These are phyloP conservation scores for Macrolepiota albuminosa DNA, from an alignment of 768 basidiomycete genomes.

Conservation along the genomic window DNA sequence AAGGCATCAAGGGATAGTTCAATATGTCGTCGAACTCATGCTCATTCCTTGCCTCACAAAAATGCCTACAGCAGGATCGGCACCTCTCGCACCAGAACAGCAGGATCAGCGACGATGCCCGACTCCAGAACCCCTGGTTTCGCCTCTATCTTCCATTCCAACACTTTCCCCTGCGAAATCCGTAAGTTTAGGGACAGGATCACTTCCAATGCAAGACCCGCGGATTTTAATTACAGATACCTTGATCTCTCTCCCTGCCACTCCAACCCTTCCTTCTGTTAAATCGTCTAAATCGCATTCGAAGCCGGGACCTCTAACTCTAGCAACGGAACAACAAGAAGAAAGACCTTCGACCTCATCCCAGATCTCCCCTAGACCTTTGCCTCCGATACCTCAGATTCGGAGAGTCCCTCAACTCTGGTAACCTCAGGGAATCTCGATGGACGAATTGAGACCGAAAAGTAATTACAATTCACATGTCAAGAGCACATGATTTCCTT, in stretches of 20 bases:
- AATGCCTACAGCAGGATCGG: background rate
- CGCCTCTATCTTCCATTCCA: background rate
- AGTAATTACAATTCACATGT: background rate
- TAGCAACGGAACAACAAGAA: background rate
- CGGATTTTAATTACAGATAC: background rate
- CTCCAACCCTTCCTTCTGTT: too few relatives aligned
- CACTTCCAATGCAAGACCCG: background rate
- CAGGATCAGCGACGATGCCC: background rate
- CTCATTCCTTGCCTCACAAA: background rate
- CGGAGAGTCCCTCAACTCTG: background rate
- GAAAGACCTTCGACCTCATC: background rate
- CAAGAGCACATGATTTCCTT: background rate
- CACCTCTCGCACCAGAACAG: background rate
- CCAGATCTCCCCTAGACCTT: background rate
- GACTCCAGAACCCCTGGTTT: background rate
- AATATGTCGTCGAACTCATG: slow-evolving; percentile 2
- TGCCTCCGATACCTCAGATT: slow-evolving; percentile 1
- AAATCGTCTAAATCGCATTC: background rate
- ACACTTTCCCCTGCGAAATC: background rate
- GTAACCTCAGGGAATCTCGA: too few relatives aligned
- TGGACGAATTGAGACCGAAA: background rate
- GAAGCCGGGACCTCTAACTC: background rate
- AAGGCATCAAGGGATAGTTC: background rate
- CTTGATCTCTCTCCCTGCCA: background rate
- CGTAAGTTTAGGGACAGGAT: too few relatives aligned